Conservation (phyloP, 495 filamentous ascomycete genomes). For the Extremus antarcticus region DNA sequence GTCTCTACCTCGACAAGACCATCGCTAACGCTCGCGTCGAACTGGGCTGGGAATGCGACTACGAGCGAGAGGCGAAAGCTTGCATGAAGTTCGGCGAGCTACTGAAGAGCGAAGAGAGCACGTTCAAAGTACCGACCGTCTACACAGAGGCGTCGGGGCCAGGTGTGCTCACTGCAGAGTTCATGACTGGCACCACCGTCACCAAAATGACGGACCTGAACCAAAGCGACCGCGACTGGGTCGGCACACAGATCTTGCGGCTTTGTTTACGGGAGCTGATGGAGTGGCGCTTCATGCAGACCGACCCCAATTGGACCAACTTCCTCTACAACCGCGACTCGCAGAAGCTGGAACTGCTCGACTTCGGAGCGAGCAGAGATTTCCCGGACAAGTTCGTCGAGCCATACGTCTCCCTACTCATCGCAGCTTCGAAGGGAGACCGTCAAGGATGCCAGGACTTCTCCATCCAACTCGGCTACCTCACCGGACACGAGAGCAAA, state of each 20-base stretch:
- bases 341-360: conserved; percentile 75
- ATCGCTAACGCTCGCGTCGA: conserved; percentile 93
- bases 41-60: conserved; percentile 95
- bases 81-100: conserved; percentile 62
- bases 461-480: conserved; percentile 76
- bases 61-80: conserved; percentile 74
- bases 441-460: conserved; percentile 49
- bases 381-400: conserved; percentile 69
- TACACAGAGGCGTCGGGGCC: conserved; percentile 70
- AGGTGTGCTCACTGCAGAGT: conserved; percentile 87
- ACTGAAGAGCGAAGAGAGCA: conserved; percentile 48
- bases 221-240: conserved; percentile 80
- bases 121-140: conserved; percentile 67
- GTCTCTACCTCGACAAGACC: conserved; percentile 89
- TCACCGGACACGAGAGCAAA: conserved; percentile 75
- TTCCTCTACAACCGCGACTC: conserved; percentile 76
- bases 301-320: conserved; percentile 99
- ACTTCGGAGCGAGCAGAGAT: conserved; percentile 87
- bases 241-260: conserved; percentile 83
- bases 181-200: conserved; percentile 77
- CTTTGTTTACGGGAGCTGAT: conserved; percentile 87
- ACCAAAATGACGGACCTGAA: conserved; percentile 65
- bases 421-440: conserved; percentile 64
- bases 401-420: conserved; percentile 65
- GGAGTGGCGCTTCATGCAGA: conserved; percentile 97